Base-by-base conservation (phyloP, 78 protist genomes). In the Guillardia theta region DNA sequence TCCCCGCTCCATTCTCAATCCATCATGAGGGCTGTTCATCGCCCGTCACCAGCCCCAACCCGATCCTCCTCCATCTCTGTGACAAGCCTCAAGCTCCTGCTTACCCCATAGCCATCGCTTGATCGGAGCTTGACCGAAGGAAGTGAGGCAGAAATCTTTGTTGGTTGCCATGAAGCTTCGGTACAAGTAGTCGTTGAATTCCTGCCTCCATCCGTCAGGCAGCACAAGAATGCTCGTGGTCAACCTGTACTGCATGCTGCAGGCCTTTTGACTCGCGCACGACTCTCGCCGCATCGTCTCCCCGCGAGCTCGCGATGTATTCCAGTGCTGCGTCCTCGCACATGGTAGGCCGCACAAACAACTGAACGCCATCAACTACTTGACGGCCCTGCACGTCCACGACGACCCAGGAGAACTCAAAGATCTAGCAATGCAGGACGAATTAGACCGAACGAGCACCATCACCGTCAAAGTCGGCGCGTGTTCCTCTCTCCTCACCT, bases 161-260 rank as follows among this genome's bases (percentile, higher is more conserved):
- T 70, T 70, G 83, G n/a, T 70, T 24, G 83, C 83, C 45, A 70
- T 12, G 83, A 70, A 70, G 46, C 46, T 36, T 12, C 83, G 6
- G 83, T 70, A 70, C 83, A 70, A 24, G 41, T 70, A 70, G 83
- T 70, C 83, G 41, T 70, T 70, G 83, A 70, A 70, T 12, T 70
- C 83, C 83, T 70, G 83, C n/a, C n/a, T n/a, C n/a, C n/a, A n/a
- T n/a, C n/a, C n/a, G n/a, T n/a, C n/a, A n/a, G n/a, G n/a, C n/a
- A n/a, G n/a, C n/a, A n/a, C n/a, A n/a, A n/a, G n/a, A n/a, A n/a
- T n/a, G n/a, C n/a, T n/a, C n/a, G n/a, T n/a, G n/a, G n/a, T n/a
- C n/a, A 24, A 70, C 83, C 83, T 70, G 83, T 15, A 70, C 83
- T 22, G 36, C 22, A 15, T 70, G 83, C 83, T 70, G 83, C 27